Evolutionary conservation across 768 basidiomycete species (phyloP).

Genomic region (Pisolithus tinctorius): DNA sequence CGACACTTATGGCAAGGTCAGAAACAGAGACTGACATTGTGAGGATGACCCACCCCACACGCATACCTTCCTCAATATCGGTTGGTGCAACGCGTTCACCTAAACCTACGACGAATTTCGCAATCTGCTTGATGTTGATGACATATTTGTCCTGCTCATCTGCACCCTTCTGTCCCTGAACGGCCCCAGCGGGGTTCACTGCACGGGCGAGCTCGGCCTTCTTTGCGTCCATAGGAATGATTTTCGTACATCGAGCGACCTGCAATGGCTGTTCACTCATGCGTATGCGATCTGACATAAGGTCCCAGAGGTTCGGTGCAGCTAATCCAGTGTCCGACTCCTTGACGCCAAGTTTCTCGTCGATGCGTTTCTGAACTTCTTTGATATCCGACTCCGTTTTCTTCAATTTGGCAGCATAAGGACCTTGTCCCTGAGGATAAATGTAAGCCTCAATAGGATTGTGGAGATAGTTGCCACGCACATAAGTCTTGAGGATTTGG

Average conservation of each 20-base stretch:
- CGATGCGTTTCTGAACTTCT: conserved; percentile 93
- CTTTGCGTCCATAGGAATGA: conserved; percentile 76
- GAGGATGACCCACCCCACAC: conserved; percentile 75
- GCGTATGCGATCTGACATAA: conserved; percentile 84
- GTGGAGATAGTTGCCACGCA: conserved; percentile 30
- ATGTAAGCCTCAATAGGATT: background rate
- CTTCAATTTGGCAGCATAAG: conserved; percentile 86
- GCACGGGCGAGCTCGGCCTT: conserved; percentile 73
- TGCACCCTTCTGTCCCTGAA: conserved; percentile 89
- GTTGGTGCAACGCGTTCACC: conserved; percentile 96
- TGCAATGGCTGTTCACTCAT: conserved; percentile 93
- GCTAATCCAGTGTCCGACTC: conserved; percentile 98
- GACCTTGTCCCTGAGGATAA: conserved; percentile 83
- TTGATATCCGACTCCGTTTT: conserved; percentile 88
- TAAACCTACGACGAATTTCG: conserved; percentile 96
- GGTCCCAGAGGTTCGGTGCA: conserved; percentile 95
- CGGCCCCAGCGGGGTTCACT: conserved; percentile 69
- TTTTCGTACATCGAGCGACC: conserved; percentile 98
- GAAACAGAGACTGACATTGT: background rate
- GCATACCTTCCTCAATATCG: conserved; percentile 99
- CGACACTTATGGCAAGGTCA: conserved; percentile 52
- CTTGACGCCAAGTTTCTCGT: conserved; percentile 97
- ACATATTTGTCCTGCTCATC: conserved; percentile 99
- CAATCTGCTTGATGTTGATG: conserved; percentile 99
- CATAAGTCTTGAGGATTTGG: conserved; percentile 98